Evolutionary conservation across 2,329 filamentous ascomycete species (phyloP).

Genomic region (Talaromyces piceae): DNA sequence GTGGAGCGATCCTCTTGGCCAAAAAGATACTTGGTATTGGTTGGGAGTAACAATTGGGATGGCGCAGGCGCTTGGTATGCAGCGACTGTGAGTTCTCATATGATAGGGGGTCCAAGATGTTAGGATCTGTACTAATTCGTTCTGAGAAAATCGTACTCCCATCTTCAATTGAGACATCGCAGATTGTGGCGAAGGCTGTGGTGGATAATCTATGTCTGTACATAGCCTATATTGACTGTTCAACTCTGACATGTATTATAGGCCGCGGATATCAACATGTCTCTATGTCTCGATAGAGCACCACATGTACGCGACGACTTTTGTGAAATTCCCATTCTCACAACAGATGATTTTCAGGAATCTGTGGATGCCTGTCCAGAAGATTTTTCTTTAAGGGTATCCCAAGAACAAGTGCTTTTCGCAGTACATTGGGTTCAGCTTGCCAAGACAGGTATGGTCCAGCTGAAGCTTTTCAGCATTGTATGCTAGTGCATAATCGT

Average conservation of each 20-base stretch:
- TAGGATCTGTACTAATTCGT: conserved; percentile 4
- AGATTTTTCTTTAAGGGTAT: neutral
- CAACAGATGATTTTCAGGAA: conserved; percentile 14
- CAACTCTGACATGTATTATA: neutral
- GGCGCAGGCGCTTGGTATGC: conserved; percentile 20
- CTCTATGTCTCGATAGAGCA: conserved; percentile 18
- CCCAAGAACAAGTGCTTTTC: conserved; percentile 6
- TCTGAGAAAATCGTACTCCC: conserved; percentile 13
- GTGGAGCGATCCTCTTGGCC: conserved; percentile 20
- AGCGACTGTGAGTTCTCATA: conserved; percentile 16
- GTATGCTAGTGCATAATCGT: neutral
- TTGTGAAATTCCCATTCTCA: conserved; percentile 15
- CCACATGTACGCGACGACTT: conserved; percentile 18
- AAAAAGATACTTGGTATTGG: conserved; percentile 23
- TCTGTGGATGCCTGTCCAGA: neutral
- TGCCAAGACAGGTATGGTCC: conserved; percentile 12
- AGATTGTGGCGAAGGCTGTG: conserved; percentile 16
- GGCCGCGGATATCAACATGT: conserved; percentile 12
- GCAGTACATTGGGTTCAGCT: conserved; percentile 12
- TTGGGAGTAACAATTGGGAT: conserved; percentile 17
- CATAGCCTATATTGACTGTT: neutral
- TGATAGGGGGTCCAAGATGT: neutral
- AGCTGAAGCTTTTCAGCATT: neutral
- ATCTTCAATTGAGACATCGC: conserved; percentile 11
- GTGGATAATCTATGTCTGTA: conserved; percentile 16